Percentiles rank a stretch among this genome's conserved stretches.
Conservation (phyloP, 331 rosid genomes). For the Malus hybrid region DNA sequence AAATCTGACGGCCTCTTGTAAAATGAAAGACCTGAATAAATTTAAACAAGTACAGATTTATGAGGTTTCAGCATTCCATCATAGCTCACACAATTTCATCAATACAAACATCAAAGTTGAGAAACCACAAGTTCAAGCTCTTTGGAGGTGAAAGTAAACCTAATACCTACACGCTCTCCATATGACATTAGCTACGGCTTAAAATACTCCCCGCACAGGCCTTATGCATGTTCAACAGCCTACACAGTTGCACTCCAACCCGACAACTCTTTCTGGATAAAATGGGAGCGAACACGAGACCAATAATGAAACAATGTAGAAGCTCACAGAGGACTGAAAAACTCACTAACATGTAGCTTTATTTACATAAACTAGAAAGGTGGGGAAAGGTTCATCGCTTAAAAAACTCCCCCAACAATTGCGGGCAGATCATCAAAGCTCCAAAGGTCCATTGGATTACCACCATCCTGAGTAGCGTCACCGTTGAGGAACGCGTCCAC, state of each 20-base stretch:
- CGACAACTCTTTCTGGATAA: neutral
- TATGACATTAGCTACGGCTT: slow-evolving; percentile 38
- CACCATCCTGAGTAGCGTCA: slow-evolving; percentile 57
- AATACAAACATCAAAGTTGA: slow-evolving; percentile 40
- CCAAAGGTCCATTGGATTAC: slow-evolving; percentile 68
- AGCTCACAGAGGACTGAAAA: neutral
- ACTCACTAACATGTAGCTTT: slow-evolving; percentile 49
- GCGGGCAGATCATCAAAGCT: slow-evolving; percentile 63
- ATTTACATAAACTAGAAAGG: slow-evolving; percentile 62
- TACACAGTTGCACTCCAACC: slow-evolving; percentile 14
- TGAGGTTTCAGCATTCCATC: slow-evolving; percentile 27
- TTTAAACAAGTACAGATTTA: slow-evolving; percentile 35
- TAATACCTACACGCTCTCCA: slow-evolving; percentile 36
- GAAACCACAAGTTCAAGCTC: slow-evolving; percentile 22
- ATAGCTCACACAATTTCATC: slow-evolving; percentile 24
- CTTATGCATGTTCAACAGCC: slow-evolving; percentile 18
- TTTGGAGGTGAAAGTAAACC: slow-evolving; percentile 21
- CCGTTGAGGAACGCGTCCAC: slow-evolving; percentile 43
- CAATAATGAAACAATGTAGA: neutral
- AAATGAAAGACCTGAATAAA: slow-evolving; percentile 5
- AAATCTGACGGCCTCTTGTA: neutral
- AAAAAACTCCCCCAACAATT: slow-evolving; percentile 47
- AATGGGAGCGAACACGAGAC: neutral
- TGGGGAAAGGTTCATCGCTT: slow-evolving; percentile 17
- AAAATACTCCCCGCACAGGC: slow-evolving; percentile 27